These are phyloP conservation scores for Aspergillus vadensis DNA, from an alignment of 2,329 filamentous ascomycete genomes.

Conservation along the genomic window DNA sequence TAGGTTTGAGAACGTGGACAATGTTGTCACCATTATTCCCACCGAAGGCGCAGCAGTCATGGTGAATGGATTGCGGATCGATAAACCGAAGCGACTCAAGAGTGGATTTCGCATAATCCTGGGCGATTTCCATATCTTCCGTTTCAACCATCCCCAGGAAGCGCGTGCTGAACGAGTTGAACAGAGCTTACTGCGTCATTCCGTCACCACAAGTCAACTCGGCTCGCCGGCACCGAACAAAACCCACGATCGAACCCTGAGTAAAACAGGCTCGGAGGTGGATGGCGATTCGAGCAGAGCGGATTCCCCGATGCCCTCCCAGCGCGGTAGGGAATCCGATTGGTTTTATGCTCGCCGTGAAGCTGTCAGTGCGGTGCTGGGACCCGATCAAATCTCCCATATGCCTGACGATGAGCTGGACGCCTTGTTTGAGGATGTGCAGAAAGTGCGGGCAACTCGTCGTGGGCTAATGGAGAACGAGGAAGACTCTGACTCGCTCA, in stretches of 20 bases:
- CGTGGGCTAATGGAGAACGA: slow-evolving; percentile 65
- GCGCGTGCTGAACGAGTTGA: slow-evolving; percentile 89
- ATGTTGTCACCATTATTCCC: slow-evolving; percentile 87
- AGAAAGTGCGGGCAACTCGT: slow-evolving; percentile 80
- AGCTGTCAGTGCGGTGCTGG: slow-evolving; percentile 86
- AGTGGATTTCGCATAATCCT: slow-evolving; percentile 94
- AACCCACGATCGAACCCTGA: slow-evolving; percentile 77
- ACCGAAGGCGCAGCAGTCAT: slow-evolving; percentile 93
- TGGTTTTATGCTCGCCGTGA: slow-evolving; percentile 93
- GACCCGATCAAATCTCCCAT: slow-evolving; percentile 84
- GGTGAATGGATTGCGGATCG: slow-evolving; percentile 91
- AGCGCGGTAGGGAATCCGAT: slow-evolving; percentile 75
- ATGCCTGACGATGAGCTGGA: slow-evolving; percentile 94
- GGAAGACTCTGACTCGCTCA: slow-evolving; percentile 86
- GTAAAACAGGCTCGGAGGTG: slow-evolving; percentile 75
- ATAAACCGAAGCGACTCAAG: slow-evolving; percentile 80
- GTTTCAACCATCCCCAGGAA: slow-evolving; percentile 97
- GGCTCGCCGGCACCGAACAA: slow-evolving; percentile 64
- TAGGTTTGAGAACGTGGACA: slow-evolving; percentile 89
- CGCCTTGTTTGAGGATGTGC: slow-evolving; percentile 88
- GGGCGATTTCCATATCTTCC: slow-evolving; percentile 97
- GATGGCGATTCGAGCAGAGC: slow-evolving; percentile 71
- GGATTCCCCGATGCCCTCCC: slow-evolving; percentile 74
- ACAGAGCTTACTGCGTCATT: slow-evolving; percentile 83
- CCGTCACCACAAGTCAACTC: slow-evolving; percentile 65